Evolutionary conservation across 2,329 filamentous ascomycete species (phyloP).

Genomic region (Cladosporium halotolerans): DNA sequence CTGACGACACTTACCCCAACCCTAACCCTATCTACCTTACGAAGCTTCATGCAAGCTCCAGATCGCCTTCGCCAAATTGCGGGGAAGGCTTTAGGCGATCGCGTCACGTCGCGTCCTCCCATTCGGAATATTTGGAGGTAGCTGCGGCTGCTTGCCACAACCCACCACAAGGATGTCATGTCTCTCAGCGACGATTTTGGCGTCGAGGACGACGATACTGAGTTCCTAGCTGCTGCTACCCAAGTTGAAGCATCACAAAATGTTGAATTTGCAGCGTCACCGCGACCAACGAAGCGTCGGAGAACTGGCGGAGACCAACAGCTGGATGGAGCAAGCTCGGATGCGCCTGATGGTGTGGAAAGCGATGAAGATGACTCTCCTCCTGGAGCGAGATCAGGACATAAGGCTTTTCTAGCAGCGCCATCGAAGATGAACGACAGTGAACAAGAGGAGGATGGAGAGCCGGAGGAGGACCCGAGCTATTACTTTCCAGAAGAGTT

Average conservation of each 20-base stretch:
- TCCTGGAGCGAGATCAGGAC: constrained; percentile 3
- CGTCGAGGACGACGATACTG: constrained; percentile 28
- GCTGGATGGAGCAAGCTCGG: constrained; percentile 22
- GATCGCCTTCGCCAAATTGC: not conserved
- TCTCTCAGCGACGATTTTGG: constrained; percentile 29
- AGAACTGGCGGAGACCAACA: constrained; percentile 18
- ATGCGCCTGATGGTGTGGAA: constrained; percentile 16
- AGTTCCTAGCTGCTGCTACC: constrained; percentile 27
- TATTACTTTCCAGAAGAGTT: constrained; percentile 25
- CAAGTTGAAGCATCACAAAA: constrained; percentile 26
- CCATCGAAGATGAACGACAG: constrained; percentile 6
- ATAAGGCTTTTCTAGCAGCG: constrained; percentile 1
- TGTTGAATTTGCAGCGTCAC: constrained; percentile 26
- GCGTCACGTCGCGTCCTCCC: too few species aligned
- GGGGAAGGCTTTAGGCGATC: not conserved
- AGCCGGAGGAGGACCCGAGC: constrained; percentile 15
- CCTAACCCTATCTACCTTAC: not conserved
- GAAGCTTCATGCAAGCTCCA: not conserved
- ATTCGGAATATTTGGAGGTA: too few species aligned
- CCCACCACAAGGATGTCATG: constrained; percentile 16
- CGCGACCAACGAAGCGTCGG: constrained; percentile 28
- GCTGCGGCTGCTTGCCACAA: too few species aligned
- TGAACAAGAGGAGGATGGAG: constrained; percentile 5
- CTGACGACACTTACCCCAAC: not conserved
- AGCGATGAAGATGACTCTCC: constrained; percentile 18